Base-by-base conservation (phyloP, 1,284 basidiomycete genomes). In the Boletus sp. region DNA sequence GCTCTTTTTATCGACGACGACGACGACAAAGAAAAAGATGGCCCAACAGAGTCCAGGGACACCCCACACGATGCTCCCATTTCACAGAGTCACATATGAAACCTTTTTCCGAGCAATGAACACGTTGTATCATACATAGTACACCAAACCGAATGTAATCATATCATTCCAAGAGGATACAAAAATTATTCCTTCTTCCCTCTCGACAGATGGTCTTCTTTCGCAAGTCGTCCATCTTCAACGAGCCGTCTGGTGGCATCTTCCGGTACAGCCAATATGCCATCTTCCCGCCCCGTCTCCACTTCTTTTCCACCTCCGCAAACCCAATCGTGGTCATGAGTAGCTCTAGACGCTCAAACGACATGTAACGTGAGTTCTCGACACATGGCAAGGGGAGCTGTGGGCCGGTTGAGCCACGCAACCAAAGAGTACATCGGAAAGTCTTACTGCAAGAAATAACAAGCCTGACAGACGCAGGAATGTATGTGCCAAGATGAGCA, bases 331-430 rank as follows among this genome's bases (percentile, higher is more conserved):
- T 66, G 0, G 67, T 60, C 84, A 94, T 86, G 31, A 95, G 73
- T 1, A 69, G 67, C 29, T 73, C 72, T 9, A 94, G 78, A 45
- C 81, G 81, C 15, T 83, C 80, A 18, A 80, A 75, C 4, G 86
- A 84, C 58, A 91, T 73, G 69, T 94, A 95, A 7, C 93, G 83
- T 4, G 93, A 95, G 69, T 95, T 96, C 27, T 78, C 71, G 24
- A 95, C 79, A 67, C 93, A 96, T 3, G 93, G 87, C 16, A 88
- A 76, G 1, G 93, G 93, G 3, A 96, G 82, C 89, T 91, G 57
- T 49, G 2, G 18, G 16, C 22, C n/a, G 2, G 6, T 20, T 62
- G 43, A 61, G 60, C 33, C 12, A 45, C 20, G 42, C 51, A 20
- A 24, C 39, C 46, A 53, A 45, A 20, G 27, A 13, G 46, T 37